Evolutionary conservation across 2,329 filamentous ascomycete species (phyloP), one percentile per base, ranked within the genome.

Genomic region (Aspergillus sp.): DNA sequence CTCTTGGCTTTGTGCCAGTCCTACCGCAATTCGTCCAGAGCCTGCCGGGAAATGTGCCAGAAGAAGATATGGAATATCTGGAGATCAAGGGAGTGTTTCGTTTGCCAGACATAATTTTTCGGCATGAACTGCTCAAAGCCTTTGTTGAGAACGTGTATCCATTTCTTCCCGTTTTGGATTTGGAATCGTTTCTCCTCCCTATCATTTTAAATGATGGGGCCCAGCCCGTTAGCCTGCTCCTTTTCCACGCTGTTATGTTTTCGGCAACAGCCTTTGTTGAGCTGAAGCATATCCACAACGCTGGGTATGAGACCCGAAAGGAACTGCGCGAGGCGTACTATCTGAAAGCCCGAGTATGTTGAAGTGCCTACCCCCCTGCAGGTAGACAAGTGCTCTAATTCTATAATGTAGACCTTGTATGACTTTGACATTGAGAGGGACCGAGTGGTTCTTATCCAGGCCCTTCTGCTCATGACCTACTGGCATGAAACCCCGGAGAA

Each of bases 401-500:
- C 8, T 8, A 4, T 8, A 27, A 27, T 27, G 24, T 27, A 27
- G 24, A 8, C 24, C 7, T 81, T 96, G 12, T 95, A 96, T 76
- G 91, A 96, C 70, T 91, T 95, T 64, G 91, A 96, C 72, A 92
- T 92, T 73, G 91, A 96, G 73, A 84, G 85, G 48, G 90, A 96
- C 72, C 88, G 90, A 51, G 84, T 96, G 51, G 84, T 90, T 31
- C 82, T 96, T 23, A 90, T 96, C 21, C 91, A 96, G 74, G 86
- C 89, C 14, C 80, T 96, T 15, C 80, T 96, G 19, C 82, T 96
- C 58, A 90, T 96, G 88, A 95, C 91, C 3, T 96, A 93, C 72
- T 96, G 91, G 88, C 96, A 96, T 73, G 91, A 96, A 75, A 93
- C 90, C 14, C 91, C 91, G 0, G 90, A 96, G 72, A 90, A 95